phyloP scores from a whole-genome alignment of 2,329 filamentous ascomycete genomes.

The Fusarium penzigii region DNA sequence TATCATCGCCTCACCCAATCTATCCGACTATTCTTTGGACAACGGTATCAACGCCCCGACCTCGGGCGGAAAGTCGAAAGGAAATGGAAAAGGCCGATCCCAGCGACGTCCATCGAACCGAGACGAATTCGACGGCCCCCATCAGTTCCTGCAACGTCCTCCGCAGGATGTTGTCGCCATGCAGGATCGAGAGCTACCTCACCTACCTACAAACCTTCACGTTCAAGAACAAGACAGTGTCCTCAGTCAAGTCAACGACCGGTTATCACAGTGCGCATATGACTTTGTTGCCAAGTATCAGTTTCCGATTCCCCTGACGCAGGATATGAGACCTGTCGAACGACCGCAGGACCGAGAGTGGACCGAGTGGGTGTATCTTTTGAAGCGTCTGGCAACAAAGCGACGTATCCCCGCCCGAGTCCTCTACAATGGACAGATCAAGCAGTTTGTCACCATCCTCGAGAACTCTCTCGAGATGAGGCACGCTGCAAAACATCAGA shows the following conservation, averaged over 20 bases:
- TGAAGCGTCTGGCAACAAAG: slow-evolving; percentile 84
- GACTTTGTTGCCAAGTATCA: slow-evolving; percentile 91
- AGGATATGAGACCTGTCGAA: slow-evolving; percentile 77
- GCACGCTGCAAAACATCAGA: slow-evolving; percentile 81
- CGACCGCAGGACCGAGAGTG: slow-evolving; percentile 78
- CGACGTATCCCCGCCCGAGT: slow-evolving; percentile 81
- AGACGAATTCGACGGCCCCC: slow-evolving; percentile 87
- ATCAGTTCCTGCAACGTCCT: slow-evolving; percentile 77
- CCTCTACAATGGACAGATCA: slow-evolving; percentile 87
- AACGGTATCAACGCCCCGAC: slow-evolving; percentile 44
- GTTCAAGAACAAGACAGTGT: slow-evolving; percentile 85
- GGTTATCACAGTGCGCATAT: slow-evolving; percentile 81
- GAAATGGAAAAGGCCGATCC: slow-evolving; percentile 49
- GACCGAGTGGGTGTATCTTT: slow-evolving; percentile 89
- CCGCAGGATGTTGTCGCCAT: slow-evolving; percentile 70
- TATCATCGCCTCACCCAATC: slow-evolving; percentile 56
- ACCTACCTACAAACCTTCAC: slow-evolving; percentile 79
- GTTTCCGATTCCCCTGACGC: slow-evolving; percentile 81
- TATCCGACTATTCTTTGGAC: slow-evolving; percentile 63
- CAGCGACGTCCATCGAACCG: slow-evolving; percentile 76
- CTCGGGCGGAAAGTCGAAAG: slow-evolving; percentile 45
- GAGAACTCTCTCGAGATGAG: slow-evolving; percentile 89
- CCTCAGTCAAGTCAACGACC: slow-evolving; percentile 78
- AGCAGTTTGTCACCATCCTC: slow-evolving; percentile 84
- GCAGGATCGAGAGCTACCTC: slow-evolving; percentile 78